Evolutionary conservation across 2,329 filamentous ascomycete genomes (phyloP).

Genomic region (Eurotiales sp.): DNA sequence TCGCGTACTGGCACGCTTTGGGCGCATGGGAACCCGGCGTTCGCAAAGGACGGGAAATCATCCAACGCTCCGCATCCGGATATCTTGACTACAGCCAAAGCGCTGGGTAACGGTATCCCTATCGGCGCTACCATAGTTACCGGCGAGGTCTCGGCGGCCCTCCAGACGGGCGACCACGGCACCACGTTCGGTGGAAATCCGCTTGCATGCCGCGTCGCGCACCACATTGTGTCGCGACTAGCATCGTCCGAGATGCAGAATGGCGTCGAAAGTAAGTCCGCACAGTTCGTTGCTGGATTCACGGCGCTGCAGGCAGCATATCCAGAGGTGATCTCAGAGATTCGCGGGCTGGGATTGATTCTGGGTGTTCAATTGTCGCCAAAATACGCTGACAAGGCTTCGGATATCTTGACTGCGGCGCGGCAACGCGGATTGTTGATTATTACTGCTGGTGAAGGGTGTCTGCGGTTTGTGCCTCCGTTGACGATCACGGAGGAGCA

Average conservation of each 20-base stretch:
- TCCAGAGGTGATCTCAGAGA: conserved; percentile 71
- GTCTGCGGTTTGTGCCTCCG: conserved; percentile 84
- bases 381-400: conserved; percentile 54
- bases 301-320: conserved; percentile 55
- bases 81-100: conserved; percentile 90
- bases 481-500: conserved; percentile 75
- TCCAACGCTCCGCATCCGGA: conserved; percentile 89
- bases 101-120: conserved; percentile 92
- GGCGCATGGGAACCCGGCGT: conserved; percentile 73
- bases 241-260: conserved; percentile 66
- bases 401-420: conserved; percentile 72
- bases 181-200: conserved; percentile 95
- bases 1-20: conserved; percentile 83
- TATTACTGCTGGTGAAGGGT: conserved; percentile 91
- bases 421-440: conserved; percentile 82
- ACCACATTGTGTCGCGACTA: conserved; percentile 77
- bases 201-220: conserved; percentile 75
- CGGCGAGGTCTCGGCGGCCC: conserved; percentile 63
- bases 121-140: conserved; percentile 77
- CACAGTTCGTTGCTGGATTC: conserved; percentile 58
- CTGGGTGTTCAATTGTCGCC: conserved; percentile 77
- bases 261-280: conserved; percentile 65
- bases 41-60: conserved; percentile 36
- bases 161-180: conserved; percentile 77
- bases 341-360: conserved; percentile 80